Evolutionary conservation across 2,329 filamentous ascomycete genomes (phyloP), one percentile per base, ranked within the genome.

Genomic region (Knufia petricola): DNA sequence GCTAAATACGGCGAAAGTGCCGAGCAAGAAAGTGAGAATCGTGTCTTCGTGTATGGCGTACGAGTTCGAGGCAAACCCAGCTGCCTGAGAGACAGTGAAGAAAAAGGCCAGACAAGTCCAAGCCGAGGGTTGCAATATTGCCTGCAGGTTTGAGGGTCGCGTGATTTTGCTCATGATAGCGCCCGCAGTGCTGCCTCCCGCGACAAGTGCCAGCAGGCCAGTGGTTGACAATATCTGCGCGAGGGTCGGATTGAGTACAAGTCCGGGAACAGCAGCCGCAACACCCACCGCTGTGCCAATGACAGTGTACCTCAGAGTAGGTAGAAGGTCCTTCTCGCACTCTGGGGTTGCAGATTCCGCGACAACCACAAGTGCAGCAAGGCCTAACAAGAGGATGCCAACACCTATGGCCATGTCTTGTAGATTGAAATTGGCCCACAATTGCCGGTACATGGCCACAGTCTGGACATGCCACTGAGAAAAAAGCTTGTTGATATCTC

Each of bases 41-140:
- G 87, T 85, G 61, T 98, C 92, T 69, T 98, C 92, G 89, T 92
- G 98, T 56, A 98, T 95, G 0, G 90, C 96, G 67, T 89, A 98
- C 0, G 92, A 98, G 67, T 98, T 98, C 2, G 92, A 92, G 0
- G 90, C 90, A 64, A 96, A 98, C 6, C 92, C 90, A 45, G 86
- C 72, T n/a, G 88, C 94, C 61, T 95, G 87, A 52, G 84, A 81
- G n/a, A 88, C 65, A 0, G 88, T 88, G 57, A 94, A 87, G 12
- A 89, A 64, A 21, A 87, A 71, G 4, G 87, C 82, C 51, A 94
- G 71, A 82, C 86, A 90, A n/a, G 87, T 84, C 89, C 90, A 98
- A 47, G 89, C 69, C 0, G 79, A 84, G 17, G 30, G 19, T n/a
- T 68, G 78, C 0, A 19, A 15, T 19, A 24, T 9, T 15, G 17